Conservation (phyloP, 805 yeast species). For the Dipodascus albidus region DNA sequence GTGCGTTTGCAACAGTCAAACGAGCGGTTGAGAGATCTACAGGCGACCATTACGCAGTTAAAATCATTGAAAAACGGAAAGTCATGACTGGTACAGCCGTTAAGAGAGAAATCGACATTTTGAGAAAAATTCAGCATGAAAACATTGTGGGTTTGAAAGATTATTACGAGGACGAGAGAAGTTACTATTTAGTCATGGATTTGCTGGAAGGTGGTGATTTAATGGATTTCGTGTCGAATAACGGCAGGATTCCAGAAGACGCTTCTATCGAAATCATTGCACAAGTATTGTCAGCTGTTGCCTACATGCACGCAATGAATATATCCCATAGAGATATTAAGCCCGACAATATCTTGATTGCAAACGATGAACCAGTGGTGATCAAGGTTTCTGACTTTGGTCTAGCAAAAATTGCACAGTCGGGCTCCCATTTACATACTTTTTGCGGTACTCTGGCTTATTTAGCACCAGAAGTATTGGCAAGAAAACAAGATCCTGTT, state of each 20-base stretch:
- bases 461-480: slow-evolving; percentile 86
- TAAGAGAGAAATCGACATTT: slow-evolving; percentile 71
- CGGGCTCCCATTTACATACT: slow-evolving; percentile 80
- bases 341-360: slow-evolving; percentile 89
- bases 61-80: slow-evolving; percentile 74
- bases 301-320: slow-evolving; percentile 79
- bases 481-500: slow-evolving; percentile 24
- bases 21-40: slow-evolving; percentile 79
- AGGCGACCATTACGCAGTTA: slow-evolving; percentile 82
- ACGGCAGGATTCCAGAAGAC: slow-evolving; percentile 78
- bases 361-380: slow-evolving; percentile 79
- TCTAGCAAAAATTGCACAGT: slow-evolving; percentile 78
- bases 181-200: slow-evolving; percentile 88
- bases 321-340: slow-evolving; percentile 94
- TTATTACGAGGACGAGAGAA: slow-evolving; percentile 71
- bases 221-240: slow-evolving; percentile 92
- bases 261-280: slow-evolving; percentile 78
- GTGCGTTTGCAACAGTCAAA: slow-evolving; percentile 96
- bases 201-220: slow-evolving; percentile 93
- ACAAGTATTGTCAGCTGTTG: slow-evolving; percentile 75
- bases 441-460: slow-evolving; percentile 97
- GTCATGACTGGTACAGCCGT: slow-evolving; percentile 71
- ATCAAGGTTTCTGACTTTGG: slow-evolving; percentile 97
- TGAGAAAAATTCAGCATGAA: slow-evolving; percentile 69
- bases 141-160: slow-evolving; percentile 76